These are phyloP conservation scores for Mortierella sp. DNA, from an alignment of 371 early-diverging fungal species.

Conservation along the genomic window DNA sequence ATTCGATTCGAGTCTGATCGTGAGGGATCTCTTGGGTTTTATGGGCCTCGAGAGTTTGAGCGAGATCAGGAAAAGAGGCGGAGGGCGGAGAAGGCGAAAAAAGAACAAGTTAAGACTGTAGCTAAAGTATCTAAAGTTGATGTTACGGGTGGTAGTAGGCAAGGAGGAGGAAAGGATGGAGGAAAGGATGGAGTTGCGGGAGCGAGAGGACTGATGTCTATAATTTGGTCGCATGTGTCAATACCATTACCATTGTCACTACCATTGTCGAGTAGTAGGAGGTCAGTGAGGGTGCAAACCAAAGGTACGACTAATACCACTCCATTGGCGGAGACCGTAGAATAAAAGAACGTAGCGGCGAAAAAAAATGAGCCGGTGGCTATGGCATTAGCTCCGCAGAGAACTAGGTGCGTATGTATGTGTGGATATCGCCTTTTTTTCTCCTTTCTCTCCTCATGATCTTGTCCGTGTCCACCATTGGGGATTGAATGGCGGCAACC, in stretches of 20 bases:
- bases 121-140: background rate
- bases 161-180: background rate
- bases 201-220: background rate
- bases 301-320: background rate
- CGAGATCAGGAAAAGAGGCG: slow-evolving; percentile 22
- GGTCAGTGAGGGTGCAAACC: background rate
- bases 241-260: background rate
- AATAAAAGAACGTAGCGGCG: background rate
- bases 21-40: slow-evolving; percentile 29
- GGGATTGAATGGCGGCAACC: background rate
- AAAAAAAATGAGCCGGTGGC: background rate
- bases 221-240: background rate
- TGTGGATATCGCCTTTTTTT: background rate
- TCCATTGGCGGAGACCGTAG: background rate
- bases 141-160: background rate
- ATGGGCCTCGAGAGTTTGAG: slow-evolving; percentile 29
- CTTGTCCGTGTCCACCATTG: background rate
- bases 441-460: background rate
- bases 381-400: background rate
- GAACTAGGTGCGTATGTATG: background rate
- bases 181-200: background rate
- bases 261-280: background rate
- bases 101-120: background rate
- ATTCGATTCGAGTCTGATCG: slow-evolving; percentile 26
- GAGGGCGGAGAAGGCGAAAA: background rate